These are phyloP conservation scores for Neurospora africana DNA, from an alignment of 495 filamentous ascomycete species.

Conservation along the genomic window DNA sequence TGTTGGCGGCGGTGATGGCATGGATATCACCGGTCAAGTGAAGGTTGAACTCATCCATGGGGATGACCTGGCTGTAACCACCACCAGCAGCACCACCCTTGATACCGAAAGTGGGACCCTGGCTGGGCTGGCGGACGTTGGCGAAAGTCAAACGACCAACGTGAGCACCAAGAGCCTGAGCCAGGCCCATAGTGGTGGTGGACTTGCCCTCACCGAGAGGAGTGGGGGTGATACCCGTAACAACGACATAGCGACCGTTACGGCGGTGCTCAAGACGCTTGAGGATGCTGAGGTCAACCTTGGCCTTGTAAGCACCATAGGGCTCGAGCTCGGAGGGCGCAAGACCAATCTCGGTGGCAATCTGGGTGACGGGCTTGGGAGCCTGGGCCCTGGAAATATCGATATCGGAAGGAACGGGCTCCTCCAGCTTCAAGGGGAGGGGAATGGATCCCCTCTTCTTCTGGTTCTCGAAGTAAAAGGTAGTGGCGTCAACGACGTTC, in stretches of 20 bases:
- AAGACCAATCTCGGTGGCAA: conserved; percentile 85
- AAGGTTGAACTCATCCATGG: conserved; percentile 99
- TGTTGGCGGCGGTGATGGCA: conserved; percentile 94
- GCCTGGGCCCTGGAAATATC: conserved; percentile 80
- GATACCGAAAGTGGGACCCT: conserved; percentile 97
- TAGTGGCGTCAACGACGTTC: conserved; percentile 81
- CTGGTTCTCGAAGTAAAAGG: conserved; percentile 68
- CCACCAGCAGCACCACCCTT: conserved; percentile 96
- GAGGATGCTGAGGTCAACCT: conserved; percentile 72
- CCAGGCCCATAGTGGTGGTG: conserved; percentile 92
- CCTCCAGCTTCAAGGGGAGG: conserved; percentile 62
- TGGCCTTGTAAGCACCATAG: conserved; percentile 90
- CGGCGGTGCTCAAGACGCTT: conserved; percentile 76
- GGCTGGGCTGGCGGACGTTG: conserved; percentile 93
- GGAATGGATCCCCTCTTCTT: conserved; percentile 66
- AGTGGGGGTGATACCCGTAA: conserved; percentile 92
- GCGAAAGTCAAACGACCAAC: conserved; percentile 81
- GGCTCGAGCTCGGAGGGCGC: conserved; percentile 78
- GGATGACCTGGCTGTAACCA: conserved; percentile 96
- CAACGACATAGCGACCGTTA: conserved; percentile 82
- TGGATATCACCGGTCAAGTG: conserved; percentile 97
- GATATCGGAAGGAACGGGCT: conserved; percentile 86
- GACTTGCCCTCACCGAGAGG: conserved; percentile 98
- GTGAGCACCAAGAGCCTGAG: conserved; percentile 88
- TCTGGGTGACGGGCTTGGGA: conserved; percentile 74